Base-by-base conservation (phyloP, 371 early-diverging fungal genomes). In the Zychaea mexicana region DNA sequence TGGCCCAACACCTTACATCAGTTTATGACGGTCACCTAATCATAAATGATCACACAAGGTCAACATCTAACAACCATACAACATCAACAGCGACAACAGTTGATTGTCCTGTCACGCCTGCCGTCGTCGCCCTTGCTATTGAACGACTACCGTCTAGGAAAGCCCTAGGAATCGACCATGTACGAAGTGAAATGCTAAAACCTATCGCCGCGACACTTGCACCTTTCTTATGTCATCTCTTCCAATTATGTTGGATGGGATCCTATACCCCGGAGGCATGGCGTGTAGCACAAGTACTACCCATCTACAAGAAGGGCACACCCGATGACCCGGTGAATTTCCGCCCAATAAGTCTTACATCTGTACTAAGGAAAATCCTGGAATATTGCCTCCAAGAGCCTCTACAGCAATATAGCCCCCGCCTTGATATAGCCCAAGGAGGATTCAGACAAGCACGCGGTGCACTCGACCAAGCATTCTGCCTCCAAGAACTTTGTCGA, bases 371-470 rank as follows among this genome's bases (percentile, higher is more conserved):
- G 0, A 71, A 65, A 47, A 21, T 57, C 0, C 17, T 72, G 22
- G 66, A 68, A 61, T 22, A 45, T 3, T 63, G 57, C 53, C 47
- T 68, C 0, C 12, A 54, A 2, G 42, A 42, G 7, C 31, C 10
- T 45, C 27, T 2, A 30, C 65, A 38, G n/a, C 52, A 21, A 5
- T 30, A 0, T 8, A 39, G 39, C 39, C 39, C 39, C 3, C 39
- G 2, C 4, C 61, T 61, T n/a, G 76, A 76, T 21, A 56, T 69
- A 8, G 67, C 68, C 0, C 74, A 79, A 62, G 76, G 74, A 42
- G 74, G 76, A 1, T 79, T 79, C 45, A 68, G 70, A 2, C 39
- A 38, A 2, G 2, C 9, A n/a, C 46, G 57, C n/a, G 38, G 57
- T 13, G 21, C 58, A 2, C 47, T 64, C 8, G 58, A 57, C 28